Evolutionary conservation across 768 basidiomycete species (phyloP).

Genomic region (Auricularia sp.): DNA sequence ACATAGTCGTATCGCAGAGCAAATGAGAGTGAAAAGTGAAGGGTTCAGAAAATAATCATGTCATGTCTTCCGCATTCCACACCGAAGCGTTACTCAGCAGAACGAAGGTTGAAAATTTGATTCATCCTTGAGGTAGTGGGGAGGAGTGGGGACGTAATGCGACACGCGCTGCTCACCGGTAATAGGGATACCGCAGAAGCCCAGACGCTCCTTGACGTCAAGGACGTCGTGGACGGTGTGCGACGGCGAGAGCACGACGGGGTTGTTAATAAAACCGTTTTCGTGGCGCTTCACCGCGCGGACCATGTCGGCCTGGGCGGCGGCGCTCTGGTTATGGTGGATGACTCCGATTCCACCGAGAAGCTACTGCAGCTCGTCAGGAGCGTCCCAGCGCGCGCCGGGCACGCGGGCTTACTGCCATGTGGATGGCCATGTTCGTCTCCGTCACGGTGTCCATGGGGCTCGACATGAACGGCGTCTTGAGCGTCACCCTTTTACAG

Average conservation of each 20-base stretch:
- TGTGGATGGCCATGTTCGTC: slow-evolving; percentile 81
- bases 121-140: slow-evolving; percentile 30
- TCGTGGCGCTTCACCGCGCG: slow-evolving; percentile 96
- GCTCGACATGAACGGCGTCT: slow-evolving; percentile 93
- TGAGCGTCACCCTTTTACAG: slow-evolving; percentile 62
- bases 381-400: not conserved
- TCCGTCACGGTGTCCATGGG: slow-evolving; percentile 99
- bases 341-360: slow-evolving; percentile 97
- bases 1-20: slow-evolving; percentile 4
- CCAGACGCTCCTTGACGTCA: slow-evolving; percentile 82
- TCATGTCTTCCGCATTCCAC: slow-evolving; percentile 60
- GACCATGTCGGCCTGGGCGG: slow-evolving; percentile 91
- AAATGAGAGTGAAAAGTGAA: slow-evolving; percentile 8
- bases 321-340: slow-evolving; percentile 85
- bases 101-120: slow-evolving; percentile 68
- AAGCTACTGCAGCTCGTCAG: slow-evolving; percentile 34
- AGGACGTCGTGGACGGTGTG: slow-evolving; percentile 80
- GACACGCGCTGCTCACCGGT: slow-evolving; percentile 57
- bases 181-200: slow-evolving; percentile 95
- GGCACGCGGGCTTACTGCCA: slow-evolving; percentile 44
- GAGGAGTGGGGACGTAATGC: slow-evolving; percentile 6
- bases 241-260: slow-evolving; percentile 73
- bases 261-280: slow-evolving; percentile 96
- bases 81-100: slow-evolving; percentile 65
- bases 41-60: slow-evolving; percentile 27